Evolutionary conservation across 768 basidiomycete genomes (phyloP), one percentile per base, ranked within the genome.

Genomic region (Lactifluus hygrophoroides): DNA sequence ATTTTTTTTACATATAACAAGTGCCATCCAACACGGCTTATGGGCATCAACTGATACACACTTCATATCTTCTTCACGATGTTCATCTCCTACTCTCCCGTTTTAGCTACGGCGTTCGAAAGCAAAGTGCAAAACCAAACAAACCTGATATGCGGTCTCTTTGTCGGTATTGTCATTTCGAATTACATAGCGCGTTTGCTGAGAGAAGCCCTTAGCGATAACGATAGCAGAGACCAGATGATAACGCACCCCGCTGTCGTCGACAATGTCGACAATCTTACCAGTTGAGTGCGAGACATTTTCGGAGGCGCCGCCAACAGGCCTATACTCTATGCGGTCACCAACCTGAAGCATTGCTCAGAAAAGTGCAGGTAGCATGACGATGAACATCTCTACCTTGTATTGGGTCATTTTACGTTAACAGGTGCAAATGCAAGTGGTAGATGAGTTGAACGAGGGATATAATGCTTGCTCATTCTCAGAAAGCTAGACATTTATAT

Each of bases 261-360:
- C 69, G 0, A 63, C 38, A 19, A 77, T 61, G 4, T 69, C 56
- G 32, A 71, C 66, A 21, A 77, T 71, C 25, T 69, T 65, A 10
- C 74, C 76, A 7, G 63, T 52, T n/a, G 27, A 21, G 34, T 75
- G 72, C 2, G 73, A 63, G 49, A 78, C 73, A 19, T 73, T 74
- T 60, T 77, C 75, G 6, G 55, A 21, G 8, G 50, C 63, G 43
- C 69, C 67, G 10, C 77, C 77, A 32, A 77, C 71, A 40, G 73
- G 74, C 51, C 74, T 70, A 57, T 77, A 78, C 62, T 76, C 75
- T 62, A 78, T 73, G 57, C 66, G 72, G 60, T 78, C 74, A 52
- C 75, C 75, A 59, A 67, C 64, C 75, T 76, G 47, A 21, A 35
- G 11, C 8, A 37, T 11, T 30, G 28, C 14, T 58, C 28, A 67